Percentiles rank a stretch among this genome's conserved stretches.
Evolutionary conservation across 2,329 filamentous ascomycete genomes (phyloP).

Genomic region (Gaeumannomyces tritici): DNA sequence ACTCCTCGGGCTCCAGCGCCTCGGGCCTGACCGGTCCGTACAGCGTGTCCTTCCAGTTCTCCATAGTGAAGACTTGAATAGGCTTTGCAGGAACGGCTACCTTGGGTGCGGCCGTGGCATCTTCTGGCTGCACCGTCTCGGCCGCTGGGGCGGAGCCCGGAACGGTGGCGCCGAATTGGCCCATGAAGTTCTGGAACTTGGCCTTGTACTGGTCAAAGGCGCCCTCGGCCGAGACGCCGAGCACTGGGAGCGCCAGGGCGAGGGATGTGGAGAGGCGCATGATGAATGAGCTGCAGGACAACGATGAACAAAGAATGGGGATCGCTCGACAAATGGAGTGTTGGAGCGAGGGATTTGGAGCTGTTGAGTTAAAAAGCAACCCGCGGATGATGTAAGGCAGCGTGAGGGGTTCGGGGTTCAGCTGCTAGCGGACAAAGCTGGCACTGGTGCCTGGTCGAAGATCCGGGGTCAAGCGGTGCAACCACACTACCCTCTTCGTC

Average conservation of each 20-base stretch:
- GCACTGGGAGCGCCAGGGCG: slow-evolving; percentile 44
- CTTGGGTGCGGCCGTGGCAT: slow-evolving; percentile 35
- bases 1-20: slow-evolving; percentile 58
- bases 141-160: slow-evolving; percentile 25
- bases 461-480: not conserved
- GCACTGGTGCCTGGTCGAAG: not conserved
- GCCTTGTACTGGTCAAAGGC: slow-evolving; percentile 49
- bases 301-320: not conserved
- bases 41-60: slow-evolving; percentile 63
- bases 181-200: slow-evolving; percentile 54
- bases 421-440: not conserved
- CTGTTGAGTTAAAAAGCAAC: not conserved
- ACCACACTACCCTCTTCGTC: not conserved
- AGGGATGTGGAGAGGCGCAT: slow-evolving; percentile 51
- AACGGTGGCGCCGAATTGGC: slow-evolving; percentile 37
- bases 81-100: slow-evolving; percentile 23
- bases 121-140: slow-evolving; percentile 32
- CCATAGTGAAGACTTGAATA: slow-evolving; percentile 50
- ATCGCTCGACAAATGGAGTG: not conserved
- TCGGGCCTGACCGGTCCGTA: slow-evolving; percentile 49
- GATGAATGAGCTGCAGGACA: slow-evolving; percentile 10
- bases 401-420: slow-evolving; percentile 4
- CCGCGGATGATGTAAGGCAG: slow-evolving; percentile 3
- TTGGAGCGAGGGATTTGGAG: not conserved
- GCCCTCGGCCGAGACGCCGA: slow-evolving; percentile 41